Evolutionary conservation across 2,329 filamentous ascomycete genomes (phyloP).

Genomic region (Esteya vermicola): DNA sequence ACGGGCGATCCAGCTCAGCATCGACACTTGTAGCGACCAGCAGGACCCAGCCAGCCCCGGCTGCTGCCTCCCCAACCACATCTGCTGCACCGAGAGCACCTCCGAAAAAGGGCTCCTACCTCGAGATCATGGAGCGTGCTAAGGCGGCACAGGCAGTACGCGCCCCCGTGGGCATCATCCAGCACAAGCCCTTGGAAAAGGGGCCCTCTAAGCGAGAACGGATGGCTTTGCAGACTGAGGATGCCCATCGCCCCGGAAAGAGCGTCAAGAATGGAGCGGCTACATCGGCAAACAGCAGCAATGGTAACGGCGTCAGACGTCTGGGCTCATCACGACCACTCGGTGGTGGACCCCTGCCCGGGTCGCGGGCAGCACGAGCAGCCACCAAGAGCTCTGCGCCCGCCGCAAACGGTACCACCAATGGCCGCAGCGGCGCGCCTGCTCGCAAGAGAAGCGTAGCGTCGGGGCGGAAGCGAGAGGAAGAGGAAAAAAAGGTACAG

Average conservation of each 20-base stretch:
- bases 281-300: background rate
- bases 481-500: slow-evolving; percentile 34
- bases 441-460: background rate
- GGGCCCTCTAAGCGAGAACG: slow-evolving; percentile 41
- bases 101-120: slow-evolving; percentile 60
- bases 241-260: slow-evolving; percentile 12
- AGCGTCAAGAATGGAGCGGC: background rate
- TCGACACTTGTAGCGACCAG: no score
- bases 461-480: background rate
- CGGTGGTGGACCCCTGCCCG: no score
- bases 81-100: slow-evolving; percentile 31
- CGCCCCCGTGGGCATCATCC: slow-evolving; percentile 54
- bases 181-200: slow-evolving; percentile 60
- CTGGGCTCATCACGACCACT: no score
- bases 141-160: slow-evolving; percentile 48
- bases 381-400: background rate
- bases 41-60: background rate
- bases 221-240: slow-evolving; percentile 29
- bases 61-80: slow-evolving; percentile 12
- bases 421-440: no score
- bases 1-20: background rate
- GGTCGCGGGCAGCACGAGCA: background rate
- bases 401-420: no score
- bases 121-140: slow-evolving; percentile 59
- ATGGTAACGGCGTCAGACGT: no score